Evolutionary conservation across 2,329 filamentous ascomycete genomes (phyloP).

Genomic region (Colletotrichum sansevieriae): DNA sequence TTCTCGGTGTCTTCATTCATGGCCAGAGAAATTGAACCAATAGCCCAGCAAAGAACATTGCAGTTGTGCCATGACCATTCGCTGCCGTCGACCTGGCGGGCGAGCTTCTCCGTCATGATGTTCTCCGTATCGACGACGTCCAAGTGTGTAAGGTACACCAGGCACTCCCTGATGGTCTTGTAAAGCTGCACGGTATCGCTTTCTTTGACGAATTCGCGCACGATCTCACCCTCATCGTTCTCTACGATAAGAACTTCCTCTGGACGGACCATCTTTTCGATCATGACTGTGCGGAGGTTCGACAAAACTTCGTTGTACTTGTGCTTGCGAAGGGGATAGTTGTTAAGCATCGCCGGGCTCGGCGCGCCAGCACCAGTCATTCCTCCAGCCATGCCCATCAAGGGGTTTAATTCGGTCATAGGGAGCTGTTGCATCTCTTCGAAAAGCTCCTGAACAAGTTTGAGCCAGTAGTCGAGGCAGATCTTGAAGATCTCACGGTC

Average conservation of each 20-base stretch:
- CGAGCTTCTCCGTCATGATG: slow-evolving; percentile 99
- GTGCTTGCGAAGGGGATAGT: slow-evolving; percentile 95
- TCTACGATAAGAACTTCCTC: slow-evolving; percentile 99
- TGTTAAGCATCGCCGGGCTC: slow-evolving; percentile 85
- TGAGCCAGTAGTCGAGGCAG: slow-evolving; percentile 98
- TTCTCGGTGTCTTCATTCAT: slow-evolving; percentile 99
- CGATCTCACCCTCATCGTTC: slow-evolving; percentile 98
- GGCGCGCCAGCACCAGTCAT: slow-evolving; percentile 85
- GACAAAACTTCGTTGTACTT: slow-evolving; percentile 96
- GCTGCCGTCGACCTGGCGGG: slow-evolving; percentile 91
- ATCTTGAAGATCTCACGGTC: slow-evolving; percentile 99
- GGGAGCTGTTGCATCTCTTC: slow-evolving; percentile 99
- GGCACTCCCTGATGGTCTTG: slow-evolving; percentile 97
- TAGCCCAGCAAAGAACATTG: slow-evolving; percentile 99
- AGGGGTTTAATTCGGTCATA: slow-evolving; percentile 90
- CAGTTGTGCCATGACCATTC: slow-evolving; percentile 99
- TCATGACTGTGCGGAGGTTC: slow-evolving; percentile 97
- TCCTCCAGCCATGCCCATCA: slow-evolving; percentile 82
- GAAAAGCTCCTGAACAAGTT: slow-evolving; percentile 96
- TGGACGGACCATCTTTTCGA: slow-evolving; percentile 99
- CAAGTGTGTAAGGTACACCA: slow-evolving; percentile 97
- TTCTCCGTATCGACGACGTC: slow-evolving; percentile 97
- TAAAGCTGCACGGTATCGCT: slow-evolving; percentile 99
- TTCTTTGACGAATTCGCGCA: slow-evolving; percentile 99
- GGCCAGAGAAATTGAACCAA: slow-evolving; percentile 96